These are phyloP conservation scores for Suillus lakei DNA, from an alignment of 768 basidiomycete species.

Conservation along the genomic window DNA sequence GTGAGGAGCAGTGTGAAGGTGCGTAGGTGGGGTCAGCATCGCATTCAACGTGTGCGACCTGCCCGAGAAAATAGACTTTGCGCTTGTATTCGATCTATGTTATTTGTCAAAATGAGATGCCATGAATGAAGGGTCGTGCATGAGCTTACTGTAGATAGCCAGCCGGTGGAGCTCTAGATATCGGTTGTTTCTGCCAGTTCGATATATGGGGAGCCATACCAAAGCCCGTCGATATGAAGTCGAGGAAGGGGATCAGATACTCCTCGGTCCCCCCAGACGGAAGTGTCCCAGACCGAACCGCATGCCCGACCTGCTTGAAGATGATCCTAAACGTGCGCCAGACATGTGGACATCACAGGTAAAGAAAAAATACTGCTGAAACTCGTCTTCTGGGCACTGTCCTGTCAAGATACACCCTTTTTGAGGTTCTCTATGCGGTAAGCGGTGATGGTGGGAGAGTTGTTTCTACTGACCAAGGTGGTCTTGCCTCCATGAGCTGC, in stretches of 20 bases:
- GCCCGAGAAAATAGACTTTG: constrained; percentile 92
- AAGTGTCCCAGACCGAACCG: constrained; percentile 63
- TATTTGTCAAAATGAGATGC: constrained; percentile 40
- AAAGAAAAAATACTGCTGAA: constrained; percentile 55
- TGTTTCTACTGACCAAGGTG: constrained; percentile 87
- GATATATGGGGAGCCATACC: constrained; percentile 91
- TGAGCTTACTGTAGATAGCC: constrained; percentile 50
- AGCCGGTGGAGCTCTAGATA: constrained; percentile 71
- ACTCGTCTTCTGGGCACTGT: too few relatives aligned
- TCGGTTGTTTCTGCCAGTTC: constrained; percentile 84
- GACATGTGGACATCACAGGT: not conserved
- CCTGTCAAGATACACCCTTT: constrained; percentile 82
- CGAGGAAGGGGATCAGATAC: constrained; percentile 89
- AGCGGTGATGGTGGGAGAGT: constrained; percentile 94
- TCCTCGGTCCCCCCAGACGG: too few relatives aligned
- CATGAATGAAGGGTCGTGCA: not conserved
- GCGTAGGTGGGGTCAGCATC: constrained; percentile 55
- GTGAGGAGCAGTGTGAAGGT: constrained; percentile 45
- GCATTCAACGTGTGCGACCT: constrained; percentile 95
- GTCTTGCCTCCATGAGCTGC: too few relatives aligned
- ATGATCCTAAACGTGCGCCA: constrained; percentile 54
- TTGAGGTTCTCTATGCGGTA: constrained; percentile 84
- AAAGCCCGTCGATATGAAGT: constrained; percentile 91
- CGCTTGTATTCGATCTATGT: constrained; percentile 90
- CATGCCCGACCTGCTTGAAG: constrained; percentile 97